Evolutionary conservation across 176 grass and related monocot species (phyloP).

Genomic region (Otatea glauca): DNA sequence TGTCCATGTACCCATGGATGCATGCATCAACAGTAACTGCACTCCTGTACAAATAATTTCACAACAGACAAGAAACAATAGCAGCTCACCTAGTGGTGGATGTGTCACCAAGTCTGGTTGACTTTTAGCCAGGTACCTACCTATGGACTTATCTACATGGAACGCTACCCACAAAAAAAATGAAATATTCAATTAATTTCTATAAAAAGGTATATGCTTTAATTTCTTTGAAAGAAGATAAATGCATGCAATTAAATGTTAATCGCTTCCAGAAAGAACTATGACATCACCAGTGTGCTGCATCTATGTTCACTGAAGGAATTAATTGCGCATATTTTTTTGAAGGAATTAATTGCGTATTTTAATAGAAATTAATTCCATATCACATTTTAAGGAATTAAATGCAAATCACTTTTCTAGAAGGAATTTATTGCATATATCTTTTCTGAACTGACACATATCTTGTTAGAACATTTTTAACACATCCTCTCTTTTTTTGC

Average conservation of each 20-base stretch:
- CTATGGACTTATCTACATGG: background rate
- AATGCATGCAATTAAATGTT: background rate
- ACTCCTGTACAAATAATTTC: slow-evolving; percentile 3
- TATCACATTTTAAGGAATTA: background rate
- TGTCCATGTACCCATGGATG: background rate
- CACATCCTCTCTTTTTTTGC: background rate
- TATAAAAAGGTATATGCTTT: background rate
- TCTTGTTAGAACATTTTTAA: background rate
- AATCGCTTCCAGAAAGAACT: background rate
- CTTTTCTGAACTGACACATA: background rate
- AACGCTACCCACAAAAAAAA: background rate
- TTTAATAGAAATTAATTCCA: background rate
- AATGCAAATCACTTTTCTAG: background rate
- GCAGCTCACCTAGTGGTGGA: background rate
- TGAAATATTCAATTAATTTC: background rate
- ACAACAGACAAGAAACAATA: slow-evolving; percentile 1
- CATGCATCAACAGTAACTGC: slow-evolving; percentile 18
- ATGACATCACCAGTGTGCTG: background rate
- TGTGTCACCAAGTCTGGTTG: background rate
- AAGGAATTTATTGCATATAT: background rate
- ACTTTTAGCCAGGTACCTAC: background rate
- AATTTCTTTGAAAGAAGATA: slow-evolving; percentile 8
- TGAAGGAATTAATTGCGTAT: background rate
- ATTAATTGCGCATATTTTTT: background rate
- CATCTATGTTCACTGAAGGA: background rate